Percentiles rank a stretch among this genome's conserved stretches.
Evolutionary conservation across 202 grass and related monocot genomes (phyloP).

Genomic region (Panicum virgatum): DNA sequence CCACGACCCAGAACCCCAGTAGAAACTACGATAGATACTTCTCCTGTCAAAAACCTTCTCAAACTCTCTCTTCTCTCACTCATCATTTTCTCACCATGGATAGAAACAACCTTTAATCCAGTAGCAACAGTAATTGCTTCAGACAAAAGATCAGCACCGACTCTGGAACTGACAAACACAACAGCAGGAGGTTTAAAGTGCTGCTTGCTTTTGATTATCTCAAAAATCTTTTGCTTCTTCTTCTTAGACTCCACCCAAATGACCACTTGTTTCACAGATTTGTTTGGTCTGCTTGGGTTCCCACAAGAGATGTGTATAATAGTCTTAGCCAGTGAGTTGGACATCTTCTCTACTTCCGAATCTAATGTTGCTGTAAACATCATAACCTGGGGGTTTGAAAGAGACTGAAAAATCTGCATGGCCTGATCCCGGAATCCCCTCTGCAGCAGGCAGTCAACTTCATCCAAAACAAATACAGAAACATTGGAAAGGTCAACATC

Average conservation of each 20-base stretch:
- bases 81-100: constrained; percentile 95
- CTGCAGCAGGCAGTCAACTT: constrained; percentile 82
- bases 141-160: constrained; percentile 81
- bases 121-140: constrained; percentile 79
- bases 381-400: constrained; percentile 74
- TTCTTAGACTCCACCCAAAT: constrained; percentile 97
- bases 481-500: constrained; percentile 57
- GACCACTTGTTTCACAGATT: constrained; percentile 79
- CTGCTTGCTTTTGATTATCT: constrained; percentile 76
- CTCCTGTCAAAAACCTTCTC: constrained; percentile 77
- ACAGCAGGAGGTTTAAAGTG: constrained; percentile 83
- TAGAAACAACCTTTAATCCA: constrained; percentile 75
- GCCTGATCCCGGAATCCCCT: constrained; percentile 81
- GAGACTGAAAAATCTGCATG: constrained; percentile 75
- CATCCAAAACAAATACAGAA: constrained; percentile 85
- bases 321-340: constrained; percentile 56
- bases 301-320: constrained; percentile 71
- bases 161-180: constrained; percentile 87
- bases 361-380: constrained; percentile 88
- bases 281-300: constrained; percentile 65
- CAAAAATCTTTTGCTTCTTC: constrained; percentile 95
- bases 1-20: constrained; percentile 85
- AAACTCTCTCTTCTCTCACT: constrained; percentile 83
- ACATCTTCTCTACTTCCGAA: constrained; percentile 68
- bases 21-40: constrained; percentile 73